A percentile compares a stretch with the other conserved stretches of the same genome.
These are phyloP conservation scores for Saururus chinensis DNA, from an alignment of 164 flowering plant species.

Conservation along the genomic window DNA sequence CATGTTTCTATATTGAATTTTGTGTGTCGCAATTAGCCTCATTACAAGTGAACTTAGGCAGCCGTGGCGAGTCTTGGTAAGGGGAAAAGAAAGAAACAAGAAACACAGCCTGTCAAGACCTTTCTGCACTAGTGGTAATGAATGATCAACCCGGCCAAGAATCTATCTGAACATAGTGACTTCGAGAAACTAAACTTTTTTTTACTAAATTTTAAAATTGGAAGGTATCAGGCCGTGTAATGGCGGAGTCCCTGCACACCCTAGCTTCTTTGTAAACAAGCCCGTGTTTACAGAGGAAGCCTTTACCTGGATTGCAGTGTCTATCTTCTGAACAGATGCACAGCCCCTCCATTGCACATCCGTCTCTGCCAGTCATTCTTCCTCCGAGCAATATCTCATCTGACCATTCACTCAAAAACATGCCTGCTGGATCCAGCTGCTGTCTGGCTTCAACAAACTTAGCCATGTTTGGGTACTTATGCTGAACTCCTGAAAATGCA, in stretches of 20 bases:
- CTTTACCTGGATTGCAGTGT: constrained; percentile 61
- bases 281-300: constrained; percentile 54
- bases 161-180: no score
- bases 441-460: constrained; percentile 53
- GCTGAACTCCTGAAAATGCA: constrained; percentile 50
- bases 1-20: no score
- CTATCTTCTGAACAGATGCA: constrained; percentile 70
- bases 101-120: no score
- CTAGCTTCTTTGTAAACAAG: constrained; percentile 54
- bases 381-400: constrained; percentile 48
- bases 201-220: no score
- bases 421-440: constrained; percentile 40
- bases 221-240: constrained; percentile 7
- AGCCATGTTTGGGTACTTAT: constrained; percentile 38
- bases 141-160: no score
- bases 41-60: no score
- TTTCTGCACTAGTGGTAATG: no score
- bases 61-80: no score
- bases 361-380: constrained; percentile 27
- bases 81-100: no score
- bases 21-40: no score
- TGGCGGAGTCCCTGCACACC: constrained; percentile 39
- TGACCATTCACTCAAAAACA: constrained; percentile 66
- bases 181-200: no score
- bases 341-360: constrained; percentile 73